phyloP scores from a whole-genome alignment of 2,329 filamentous ascomycete species.

The Orbilia ellipsospora region DNA sequence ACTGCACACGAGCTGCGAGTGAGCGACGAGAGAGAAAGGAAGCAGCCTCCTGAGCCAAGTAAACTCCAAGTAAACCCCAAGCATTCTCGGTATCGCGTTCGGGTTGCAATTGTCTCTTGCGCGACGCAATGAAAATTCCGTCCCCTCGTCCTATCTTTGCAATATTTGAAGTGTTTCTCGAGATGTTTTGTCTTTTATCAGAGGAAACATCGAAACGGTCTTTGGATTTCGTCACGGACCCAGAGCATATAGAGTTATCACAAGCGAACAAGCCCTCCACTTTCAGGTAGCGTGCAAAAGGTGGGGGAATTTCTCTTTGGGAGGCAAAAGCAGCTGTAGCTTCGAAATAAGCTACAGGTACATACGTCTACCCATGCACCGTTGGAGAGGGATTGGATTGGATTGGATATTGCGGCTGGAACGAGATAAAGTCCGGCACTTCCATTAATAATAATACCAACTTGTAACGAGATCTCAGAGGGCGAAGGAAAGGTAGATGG shows the following conservation, averaged over 20 bases:
- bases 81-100: constrained; percentile 43
- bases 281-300: constrained; percentile 1
- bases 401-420: constrained; percentile 46
- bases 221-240: not conserved
- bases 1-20: constrained; percentile 20
- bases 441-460: constrained; percentile 3
- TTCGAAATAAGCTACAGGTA: constrained; percentile 9
- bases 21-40: not conserved
- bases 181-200: not conserved
- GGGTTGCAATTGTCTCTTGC: constrained; percentile 5
- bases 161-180: not conserved
- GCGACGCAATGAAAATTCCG: constrained; percentile 2
- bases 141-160: not conserved
- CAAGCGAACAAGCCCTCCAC: constrained; percentile 21
- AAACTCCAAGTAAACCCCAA: constrained; percentile 20
- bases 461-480: constrained; percentile 11
- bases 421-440: constrained; percentile 43
- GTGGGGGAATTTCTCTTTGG: constrained; percentile 26
- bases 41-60: not conserved
- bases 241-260: constrained; percentile 36
- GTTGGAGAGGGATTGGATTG: constrained; percentile 11
- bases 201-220: not conserved
- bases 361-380: constrained; percentile 2
- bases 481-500: constrained; percentile 27
- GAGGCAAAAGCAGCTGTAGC: constrained; percentile 18